Conservation (phyloP, 495 filamentous ascomycete genomes). For the Hypoxylon lienhwacheense region DNA sequence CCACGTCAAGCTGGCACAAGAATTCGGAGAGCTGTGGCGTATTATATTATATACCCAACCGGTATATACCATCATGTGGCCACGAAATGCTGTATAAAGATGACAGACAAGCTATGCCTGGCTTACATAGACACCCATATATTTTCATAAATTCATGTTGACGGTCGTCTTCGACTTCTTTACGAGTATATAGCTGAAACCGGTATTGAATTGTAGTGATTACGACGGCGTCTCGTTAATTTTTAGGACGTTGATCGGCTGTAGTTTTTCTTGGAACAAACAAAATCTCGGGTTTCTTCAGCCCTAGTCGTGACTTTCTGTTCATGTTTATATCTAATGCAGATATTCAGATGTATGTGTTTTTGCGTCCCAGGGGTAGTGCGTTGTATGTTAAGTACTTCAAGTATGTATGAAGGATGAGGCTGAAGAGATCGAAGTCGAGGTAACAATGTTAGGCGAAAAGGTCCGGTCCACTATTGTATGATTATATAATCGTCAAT, state of each 20-base stretch:
- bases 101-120: constrained; percentile 12
- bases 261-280: neutral
- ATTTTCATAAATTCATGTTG: constrained; percentile 16
- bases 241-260: neutral
- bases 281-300: too few species aligned
- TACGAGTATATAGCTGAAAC: constrained; percentile 28
- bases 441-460: too few species aligned
- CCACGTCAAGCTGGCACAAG: constrained; percentile 15
- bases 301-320: too few species aligned
- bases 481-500: too few species aligned
- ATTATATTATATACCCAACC: neutral
- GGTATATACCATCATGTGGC: constrained; percentile 27
- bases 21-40: too few species aligned
- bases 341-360: too few species aligned
- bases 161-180: constrained; percentile 20
- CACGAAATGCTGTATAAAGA: constrained; percentile 34
- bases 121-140: constrained; percentile 27
- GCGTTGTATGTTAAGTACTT: too few species aligned
- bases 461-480: too few species aligned
- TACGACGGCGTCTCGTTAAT: constrained; percentile 8
- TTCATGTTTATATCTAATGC: too few species aligned
- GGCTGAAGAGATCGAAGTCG: too few species aligned
- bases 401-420: too few species aligned
- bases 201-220: constrained; percentile 29
- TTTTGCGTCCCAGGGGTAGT: too few species aligned